These are phyloP conservation scores for Trametes maxima DNA, from an alignment of 768 basidiomycete species.

Conservation along the genomic window DNA sequence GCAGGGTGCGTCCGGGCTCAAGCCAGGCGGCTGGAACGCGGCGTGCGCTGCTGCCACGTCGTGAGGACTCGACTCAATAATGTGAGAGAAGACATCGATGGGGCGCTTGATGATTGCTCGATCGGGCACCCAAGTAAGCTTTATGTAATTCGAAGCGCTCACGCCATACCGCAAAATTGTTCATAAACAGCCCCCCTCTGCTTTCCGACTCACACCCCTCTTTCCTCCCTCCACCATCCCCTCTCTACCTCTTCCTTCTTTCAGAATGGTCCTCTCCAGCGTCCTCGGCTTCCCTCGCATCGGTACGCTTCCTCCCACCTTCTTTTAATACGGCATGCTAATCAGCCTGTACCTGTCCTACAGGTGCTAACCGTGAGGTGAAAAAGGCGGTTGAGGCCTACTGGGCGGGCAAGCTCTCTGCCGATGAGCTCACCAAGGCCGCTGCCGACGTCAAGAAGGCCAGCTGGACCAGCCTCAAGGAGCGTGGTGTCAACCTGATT, in stretches of 20 bases:
- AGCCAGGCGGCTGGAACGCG: background rate
- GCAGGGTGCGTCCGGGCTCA: background rate
- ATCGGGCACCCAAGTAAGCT: slow-evolving; percentile 4
- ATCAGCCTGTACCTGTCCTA: background rate
- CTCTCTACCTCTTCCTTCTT: slow-evolving; percentile 9
- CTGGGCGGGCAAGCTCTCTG: slow-evolving; percentile 92
- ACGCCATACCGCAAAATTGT: slow-evolving; percentile 16
- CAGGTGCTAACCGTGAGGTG: slow-evolving; percentile 92
- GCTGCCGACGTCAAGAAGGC: slow-evolving; percentile 87
- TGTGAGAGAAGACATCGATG: slow-evolving; percentile 12
- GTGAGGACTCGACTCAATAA: slow-evolving; percentile 3
- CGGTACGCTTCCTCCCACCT: slow-evolving; percentile 37
- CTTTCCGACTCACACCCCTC: slow-evolving; percentile 20
- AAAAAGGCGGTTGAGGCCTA: slow-evolving; percentile 99
- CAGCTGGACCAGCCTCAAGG: slow-evolving; percentile 87
- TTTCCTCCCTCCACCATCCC: slow-evolving; percentile 26
- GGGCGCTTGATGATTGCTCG: slow-evolving; percentile 20
- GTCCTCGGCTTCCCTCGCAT: slow-evolving; percentile 63
- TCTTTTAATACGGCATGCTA: background rate
- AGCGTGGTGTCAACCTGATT: slow-evolving; percentile 83
- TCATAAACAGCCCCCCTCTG: slow-evolving; percentile 16
- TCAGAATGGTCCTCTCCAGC: slow-evolving; percentile 49
- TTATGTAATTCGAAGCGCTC: slow-evolving; percentile 23
- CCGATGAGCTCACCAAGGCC: slow-evolving; percentile 83
- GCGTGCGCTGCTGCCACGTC: slow-evolving; percentile 8